Evolutionary conservation across 176 grass and related monocot genomes (phyloP).

Genomic region (Phoenix roebelenii): DNA sequence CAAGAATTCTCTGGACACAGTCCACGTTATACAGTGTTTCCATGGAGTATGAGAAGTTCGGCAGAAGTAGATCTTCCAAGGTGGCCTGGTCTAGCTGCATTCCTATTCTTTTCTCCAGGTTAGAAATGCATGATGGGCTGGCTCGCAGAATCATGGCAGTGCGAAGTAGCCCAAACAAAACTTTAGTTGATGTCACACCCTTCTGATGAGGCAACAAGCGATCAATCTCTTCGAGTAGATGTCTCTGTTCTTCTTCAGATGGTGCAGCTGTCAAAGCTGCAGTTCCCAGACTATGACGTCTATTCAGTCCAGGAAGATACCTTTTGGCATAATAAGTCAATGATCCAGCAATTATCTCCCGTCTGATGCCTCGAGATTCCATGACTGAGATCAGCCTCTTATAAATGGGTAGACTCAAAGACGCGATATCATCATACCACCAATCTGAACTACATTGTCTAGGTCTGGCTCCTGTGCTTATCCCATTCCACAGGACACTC

Average conservation of each 20-base stretch:
- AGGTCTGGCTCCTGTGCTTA: slow-evolving; percentile 2
- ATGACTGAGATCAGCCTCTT: slow-evolving; percentile 4
- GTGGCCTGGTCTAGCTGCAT: slow-evolving; percentile 5
- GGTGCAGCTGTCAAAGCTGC: not conserved
- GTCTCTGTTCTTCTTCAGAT: slow-evolving; percentile 4
- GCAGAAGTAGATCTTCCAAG: slow-evolving; percentile 1
- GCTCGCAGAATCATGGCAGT: slow-evolving; percentile 9
- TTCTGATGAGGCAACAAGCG: slow-evolving; percentile 6
- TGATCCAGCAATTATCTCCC: slow-evolving; percentile 3
- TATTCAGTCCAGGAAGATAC: slow-evolving; percentile 6
- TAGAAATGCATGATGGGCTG: not conserved
- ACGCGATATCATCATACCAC: slow-evolving; percentile 1
- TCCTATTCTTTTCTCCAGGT: slow-evolving; percentile 7
- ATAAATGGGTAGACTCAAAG: not conserved
- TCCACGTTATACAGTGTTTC: not conserved
- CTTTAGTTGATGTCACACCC: not conserved
- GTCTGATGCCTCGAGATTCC: slow-evolving; percentile 9
- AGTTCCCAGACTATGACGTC: not conserved
- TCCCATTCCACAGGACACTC: slow-evolving; percentile 6
- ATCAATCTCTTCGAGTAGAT: not conserved
- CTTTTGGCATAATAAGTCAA: not conserved
- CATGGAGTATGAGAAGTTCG: not conserved
- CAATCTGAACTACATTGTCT: not conserved
- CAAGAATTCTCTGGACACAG: slow-evolving; percentile 6
- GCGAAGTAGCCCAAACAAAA: slow-evolving; percentile 4